Evolutionary conservation across 441 rosid genomes (phyloP), one percentile per base, ranked within the genome.

Genomic region (Bruguiera hainesii): DNA sequence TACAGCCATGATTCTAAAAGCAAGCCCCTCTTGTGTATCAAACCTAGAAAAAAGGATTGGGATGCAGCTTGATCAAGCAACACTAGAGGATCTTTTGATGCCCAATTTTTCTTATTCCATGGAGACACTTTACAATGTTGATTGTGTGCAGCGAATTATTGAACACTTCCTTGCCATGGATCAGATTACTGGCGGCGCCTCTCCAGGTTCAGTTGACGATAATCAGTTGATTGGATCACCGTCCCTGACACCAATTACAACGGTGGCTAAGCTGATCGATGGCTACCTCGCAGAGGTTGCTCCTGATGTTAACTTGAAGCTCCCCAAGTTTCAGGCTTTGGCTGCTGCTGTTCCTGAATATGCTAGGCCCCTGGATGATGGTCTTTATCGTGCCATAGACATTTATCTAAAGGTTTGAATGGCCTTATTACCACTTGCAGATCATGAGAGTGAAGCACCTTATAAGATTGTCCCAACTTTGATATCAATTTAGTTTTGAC

Each of bases 221-320:
- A 87, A 89, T 31, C 96, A 86, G 72, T 79, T 88, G 76, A 85
- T 87, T 42, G 92, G 94, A 23, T 91, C 99, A 3, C 99, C 98
- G 56, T 82, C 90, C 18, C 66, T 88, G 65, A 85, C 97, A 46
- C 97, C 99, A 31, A 80, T 94, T 80, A 80, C 98, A 35, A 84
- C 71, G 58, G 99, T 90, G 51, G 91, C 97, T 60, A 95, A 92
- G 87, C 83, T 95, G 78, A 84, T 95, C 18, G 97, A 95, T 64
- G 97, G 98, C 39, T 95, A 92, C 74, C 91, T 95, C 25, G 95
- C 97, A 26, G 99, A 95, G 89, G 97, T 95, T 75, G 97, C 98
- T 46, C 89, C 97, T 61, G 99, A 95, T 75, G 83, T 86, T 50
- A 95, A 92, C 75, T 83, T 95, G 76, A 92, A 92, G 83, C 90